phyloP scores from a whole-genome alignment of 2,329 filamentous ascomycete species.

The Catunica adiposa region DNA sequence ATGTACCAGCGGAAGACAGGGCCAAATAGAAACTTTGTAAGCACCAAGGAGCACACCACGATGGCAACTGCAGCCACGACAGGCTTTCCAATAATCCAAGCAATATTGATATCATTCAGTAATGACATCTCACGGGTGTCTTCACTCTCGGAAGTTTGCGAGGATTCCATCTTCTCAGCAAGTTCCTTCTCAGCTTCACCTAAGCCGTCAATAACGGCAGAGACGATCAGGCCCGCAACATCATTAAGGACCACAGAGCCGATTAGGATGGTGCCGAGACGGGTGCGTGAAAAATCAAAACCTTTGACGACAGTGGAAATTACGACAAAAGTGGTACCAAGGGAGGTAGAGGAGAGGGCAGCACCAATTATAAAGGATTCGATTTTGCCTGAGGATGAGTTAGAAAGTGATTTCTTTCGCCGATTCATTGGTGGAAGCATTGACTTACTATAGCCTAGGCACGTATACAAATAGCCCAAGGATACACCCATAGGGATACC shows the following conservation, averaged over 20 bases:
- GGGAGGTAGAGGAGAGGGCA: constrained; percentile 21
- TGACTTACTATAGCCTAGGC: constrained; percentile 23
- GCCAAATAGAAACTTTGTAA: constrained; percentile 25
- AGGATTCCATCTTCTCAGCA: constrained; percentile 15
- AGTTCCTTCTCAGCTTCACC: constrained; percentile 15
- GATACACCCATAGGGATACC: constrained; percentile 30
- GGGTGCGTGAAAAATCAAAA: constrained; percentile 26
- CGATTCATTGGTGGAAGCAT: background rate
- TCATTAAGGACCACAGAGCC: constrained; percentile 32
- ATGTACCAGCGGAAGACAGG: constrained; percentile 22
- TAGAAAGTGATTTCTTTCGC: background rate
- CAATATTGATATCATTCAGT: constrained; percentile 16
- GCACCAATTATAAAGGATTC: constrained; percentile 19
- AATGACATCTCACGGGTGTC: background rate
- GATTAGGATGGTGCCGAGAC: constrained; percentile 28
- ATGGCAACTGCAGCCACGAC: constrained; percentile 24
- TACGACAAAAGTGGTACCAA: constrained; percentile 23
- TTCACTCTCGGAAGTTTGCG: background rate
- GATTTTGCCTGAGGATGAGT: constrained; percentile 14
- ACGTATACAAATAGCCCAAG: constrained; percentile 27
- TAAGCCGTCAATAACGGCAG: constrained; percentile 19
- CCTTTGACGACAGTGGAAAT: constrained; percentile 19
- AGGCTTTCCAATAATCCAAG: constrained; percentile 24
- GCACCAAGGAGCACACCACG: constrained; percentile 21
- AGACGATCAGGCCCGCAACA: constrained; percentile 28